These are phyloP conservation scores for Suillus luteus DNA, from an alignment of 768 basidiomycete genomes.

Conservation along the genomic window DNA sequence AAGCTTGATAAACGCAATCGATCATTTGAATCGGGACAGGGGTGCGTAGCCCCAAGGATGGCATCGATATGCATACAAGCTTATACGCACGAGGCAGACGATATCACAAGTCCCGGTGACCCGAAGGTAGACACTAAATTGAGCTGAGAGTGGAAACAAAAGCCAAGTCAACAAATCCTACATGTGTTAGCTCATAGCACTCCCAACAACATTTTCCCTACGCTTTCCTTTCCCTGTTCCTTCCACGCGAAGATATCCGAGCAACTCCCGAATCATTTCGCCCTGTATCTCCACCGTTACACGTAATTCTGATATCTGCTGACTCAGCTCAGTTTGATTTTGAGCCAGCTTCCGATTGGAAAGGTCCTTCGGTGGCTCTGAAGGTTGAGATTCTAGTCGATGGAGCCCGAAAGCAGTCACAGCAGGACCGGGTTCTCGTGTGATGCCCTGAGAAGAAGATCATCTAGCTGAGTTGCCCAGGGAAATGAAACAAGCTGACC, in stretches of 20 bases:
- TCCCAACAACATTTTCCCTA: constrained; percentile 15
- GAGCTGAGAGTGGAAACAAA: constrained; percentile 1
- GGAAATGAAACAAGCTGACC: constrained; percentile 30
- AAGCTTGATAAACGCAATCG: background rate
- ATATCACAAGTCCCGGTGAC: background rate
- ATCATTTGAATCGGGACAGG: background rate
- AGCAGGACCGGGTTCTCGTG: constrained; percentile 23
- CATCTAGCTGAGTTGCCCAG: background rate
- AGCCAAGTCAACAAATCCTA: background rate
- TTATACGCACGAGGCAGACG: background rate
- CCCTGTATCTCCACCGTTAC: constrained; percentile 60
- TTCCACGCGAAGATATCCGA: constrained; percentile 20
- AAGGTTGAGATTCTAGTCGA: constrained; percentile 18
- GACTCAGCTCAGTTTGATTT: constrained; percentile 66
- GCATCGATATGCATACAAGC: background rate
- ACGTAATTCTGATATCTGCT: constrained; percentile 62
- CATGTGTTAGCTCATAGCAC: constrained; percentile 19
- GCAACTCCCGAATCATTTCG: constrained; percentile 41
- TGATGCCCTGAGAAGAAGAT: constrained; percentile 9
- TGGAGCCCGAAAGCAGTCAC: constrained; percentile 20
- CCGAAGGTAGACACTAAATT: background rate
- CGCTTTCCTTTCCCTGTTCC: constrained; percentile 21
- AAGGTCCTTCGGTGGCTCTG: constrained; percentile 41
- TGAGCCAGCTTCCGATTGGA: constrained; percentile 62
- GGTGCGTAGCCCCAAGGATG: background rate